Evolutionary conservation across 148 eudicot genomes (phyloP).

Genomic region (Agrostemma githago): DNA sequence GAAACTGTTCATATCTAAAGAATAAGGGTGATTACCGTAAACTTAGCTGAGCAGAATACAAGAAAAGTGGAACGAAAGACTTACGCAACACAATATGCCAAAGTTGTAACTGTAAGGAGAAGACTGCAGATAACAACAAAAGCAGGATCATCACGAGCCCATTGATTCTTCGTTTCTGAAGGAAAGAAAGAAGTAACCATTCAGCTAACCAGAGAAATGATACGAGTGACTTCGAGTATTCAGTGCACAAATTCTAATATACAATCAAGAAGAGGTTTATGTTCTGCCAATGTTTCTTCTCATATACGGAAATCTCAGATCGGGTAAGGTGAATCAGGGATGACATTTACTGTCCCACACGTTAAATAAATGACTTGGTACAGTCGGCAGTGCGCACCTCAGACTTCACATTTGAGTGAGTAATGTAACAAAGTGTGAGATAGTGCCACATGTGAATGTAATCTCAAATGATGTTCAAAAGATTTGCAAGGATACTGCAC

Average conservation of each 20-base stretch:
- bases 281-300: not conserved
- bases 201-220: slow-evolving; percentile 5
- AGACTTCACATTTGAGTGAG: no score
- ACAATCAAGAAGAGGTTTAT: not conserved
- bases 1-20: not conserved
- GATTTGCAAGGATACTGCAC: not conserved
- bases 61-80: slow-evolving; percentile 28
- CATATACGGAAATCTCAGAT: not conserved
- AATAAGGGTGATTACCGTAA: not conserved
- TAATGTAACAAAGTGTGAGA: no score
- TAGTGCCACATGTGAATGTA: not conserved
- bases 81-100: slow-evolving; percentile 97
- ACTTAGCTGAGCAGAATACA: not conserved
- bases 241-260: not conserved
- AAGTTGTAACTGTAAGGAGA: slow-evolving; percentile 68
- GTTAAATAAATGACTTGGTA: not conserved
- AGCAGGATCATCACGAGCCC: slow-evolving; percentile 99
- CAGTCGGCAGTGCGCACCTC: no score
- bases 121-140: slow-evolving; percentile 93
- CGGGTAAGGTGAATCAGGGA: not conserved
- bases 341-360: not conserved
- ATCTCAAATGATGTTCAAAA: not conserved
- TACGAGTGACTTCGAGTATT: not conserved
- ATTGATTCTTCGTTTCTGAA: slow-evolving; percentile 99
- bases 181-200: slow-evolving; percentile 18